Evolutionary conservation across 495 filamentous ascomycete genomes (phyloP).

Genomic region (Neurospora tetraspora): DNA sequence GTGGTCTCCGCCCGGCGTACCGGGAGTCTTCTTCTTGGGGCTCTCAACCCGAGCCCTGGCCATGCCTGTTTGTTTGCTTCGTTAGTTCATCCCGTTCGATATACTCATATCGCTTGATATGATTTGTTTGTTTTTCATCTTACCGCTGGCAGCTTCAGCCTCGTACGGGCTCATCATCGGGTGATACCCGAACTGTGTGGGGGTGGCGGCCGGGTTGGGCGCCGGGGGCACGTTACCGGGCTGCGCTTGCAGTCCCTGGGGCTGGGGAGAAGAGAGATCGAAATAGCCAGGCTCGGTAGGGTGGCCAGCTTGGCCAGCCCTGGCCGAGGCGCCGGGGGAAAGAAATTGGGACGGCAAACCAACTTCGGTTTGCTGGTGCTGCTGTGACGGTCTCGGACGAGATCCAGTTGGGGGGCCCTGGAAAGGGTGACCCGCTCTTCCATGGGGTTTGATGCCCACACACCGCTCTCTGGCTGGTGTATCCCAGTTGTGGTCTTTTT

Average conservation of each 20-base stretch:
- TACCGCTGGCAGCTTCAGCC: conserved; percentile 7
- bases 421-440: neutral
- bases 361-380: neutral
- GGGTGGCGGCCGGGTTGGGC: neutral
- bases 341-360: neutral
- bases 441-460: neutral
- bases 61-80: neutral
- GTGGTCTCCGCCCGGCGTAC: neutral
- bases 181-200: conserved; percentile 1
- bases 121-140: neutral
- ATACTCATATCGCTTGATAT: neutral
- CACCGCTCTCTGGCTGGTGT: conserved; percentile 5
- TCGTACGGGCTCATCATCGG: conserved; percentile 15
- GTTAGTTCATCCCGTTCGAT: neutral
- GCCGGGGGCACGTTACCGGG: neutral
- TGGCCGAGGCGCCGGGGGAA: neutral
- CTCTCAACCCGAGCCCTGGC: neutral
- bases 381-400: neutral
- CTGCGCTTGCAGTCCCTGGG: neutral
- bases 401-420: conserved; percentile 7
- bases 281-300: neutral
- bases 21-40: neutral
- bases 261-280: neutral
- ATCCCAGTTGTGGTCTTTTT: conserved; percentile 9
- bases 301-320: neutral